A percentile compares a stretch with the other conserved stretches of the same genome.
phyloP scores from a whole-genome alignment of 2,329 filamentous ascomycete genomes.

The Botrytis porri region DNA sequence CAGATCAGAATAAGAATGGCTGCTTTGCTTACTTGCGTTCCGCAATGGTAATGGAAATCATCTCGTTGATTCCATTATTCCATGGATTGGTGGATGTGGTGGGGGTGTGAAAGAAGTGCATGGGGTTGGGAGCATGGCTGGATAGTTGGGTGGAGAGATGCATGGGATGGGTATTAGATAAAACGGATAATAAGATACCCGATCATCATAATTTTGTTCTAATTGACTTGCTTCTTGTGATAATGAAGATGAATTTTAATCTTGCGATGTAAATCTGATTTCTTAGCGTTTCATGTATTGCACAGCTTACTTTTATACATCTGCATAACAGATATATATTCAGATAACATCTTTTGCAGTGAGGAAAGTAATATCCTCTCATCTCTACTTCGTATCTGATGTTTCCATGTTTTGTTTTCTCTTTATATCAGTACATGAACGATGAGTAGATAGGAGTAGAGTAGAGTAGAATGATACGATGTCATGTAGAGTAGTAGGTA shows the following conservation, averaged over 20 bases:
- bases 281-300: not conserved
- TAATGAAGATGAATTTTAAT: not conserved
- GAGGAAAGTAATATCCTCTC: not conserved
- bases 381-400: not conserved
- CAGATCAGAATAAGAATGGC: conserved; percentile 18
- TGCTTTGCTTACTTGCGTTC: conserved; percentile 1
- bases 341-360: not conserved
- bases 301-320: not conserved
- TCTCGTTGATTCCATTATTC: conserved; percentile 4
- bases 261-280: not conserved
- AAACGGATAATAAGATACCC: conserved; percentile 21
- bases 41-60: not conserved
- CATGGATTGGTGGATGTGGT: conserved; percentile 1
- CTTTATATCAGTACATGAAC: not conserved
- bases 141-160: conserved; percentile 2
- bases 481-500: not conserved
- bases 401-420: not conserved
- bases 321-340: not conserved
- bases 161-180: conserved; percentile 9
- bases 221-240: not conserved
- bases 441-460: not conserved
- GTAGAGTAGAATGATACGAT: not conserved
- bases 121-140: not conserved
- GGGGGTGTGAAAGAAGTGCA: not conserved
- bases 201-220: not conserved